A percentile compares a stretch with the other conserved stretches of the same genome.
phyloP scores from a whole-genome alignment of 1,139 yeast genomes.

The Candida frijolesensis region DNA sequence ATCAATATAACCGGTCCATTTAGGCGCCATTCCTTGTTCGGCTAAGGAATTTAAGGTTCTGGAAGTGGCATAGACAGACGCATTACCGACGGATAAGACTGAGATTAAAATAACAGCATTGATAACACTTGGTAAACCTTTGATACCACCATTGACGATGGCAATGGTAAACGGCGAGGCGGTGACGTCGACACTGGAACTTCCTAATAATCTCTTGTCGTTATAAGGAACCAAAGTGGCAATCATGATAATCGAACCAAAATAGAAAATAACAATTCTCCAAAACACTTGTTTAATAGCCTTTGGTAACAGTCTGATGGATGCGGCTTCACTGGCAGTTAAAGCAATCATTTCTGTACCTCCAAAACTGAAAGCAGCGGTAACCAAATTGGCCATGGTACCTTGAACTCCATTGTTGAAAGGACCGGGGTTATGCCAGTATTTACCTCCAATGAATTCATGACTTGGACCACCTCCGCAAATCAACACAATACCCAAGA shows the following conservation, averaged over 20 bases:
- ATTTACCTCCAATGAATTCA: slow-evolving; percentile 39
- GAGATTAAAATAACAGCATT: slow-evolving; percentile 46
- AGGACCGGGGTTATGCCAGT: slow-evolving; percentile 46
- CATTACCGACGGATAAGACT: slow-evolving; percentile 46
- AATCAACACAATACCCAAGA: slow-evolving; percentile 42
- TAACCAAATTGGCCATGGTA: slow-evolving; percentile 40
- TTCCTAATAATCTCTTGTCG: slow-evolving; percentile 32
- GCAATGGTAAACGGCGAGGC: slow-evolving; percentile 39
- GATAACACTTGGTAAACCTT: slow-evolving; percentile 47
- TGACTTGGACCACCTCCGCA: slow-evolving; percentile 44
- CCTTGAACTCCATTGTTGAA: slow-evolving; percentile 49
- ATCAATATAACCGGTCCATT: slow-evolving; percentile 40
- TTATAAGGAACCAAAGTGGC: slow-evolving; percentile 40
- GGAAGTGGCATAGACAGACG: slow-evolving; percentile 48
- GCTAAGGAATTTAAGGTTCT: slow-evolving; percentile 44
- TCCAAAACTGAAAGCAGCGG: slow-evolving; percentile 46
- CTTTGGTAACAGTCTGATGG: slow-evolving; percentile 41
- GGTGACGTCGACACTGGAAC: slow-evolving; percentile 27
- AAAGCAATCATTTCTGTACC: slow-evolving; percentile 47
- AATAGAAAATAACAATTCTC: slow-evolving; percentile 45
- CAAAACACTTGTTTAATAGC: slow-evolving; percentile 50
- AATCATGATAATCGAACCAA: slow-evolving; percentile 40
- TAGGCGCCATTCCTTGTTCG: slow-evolving; percentile 48
- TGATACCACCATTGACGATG: slow-evolving; percentile 53
- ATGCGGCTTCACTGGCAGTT: slow-evolving; percentile 44